Base-by-base conservation (phyloP, 306 rosid species). In the Erythrophleum fordii region DNA sequence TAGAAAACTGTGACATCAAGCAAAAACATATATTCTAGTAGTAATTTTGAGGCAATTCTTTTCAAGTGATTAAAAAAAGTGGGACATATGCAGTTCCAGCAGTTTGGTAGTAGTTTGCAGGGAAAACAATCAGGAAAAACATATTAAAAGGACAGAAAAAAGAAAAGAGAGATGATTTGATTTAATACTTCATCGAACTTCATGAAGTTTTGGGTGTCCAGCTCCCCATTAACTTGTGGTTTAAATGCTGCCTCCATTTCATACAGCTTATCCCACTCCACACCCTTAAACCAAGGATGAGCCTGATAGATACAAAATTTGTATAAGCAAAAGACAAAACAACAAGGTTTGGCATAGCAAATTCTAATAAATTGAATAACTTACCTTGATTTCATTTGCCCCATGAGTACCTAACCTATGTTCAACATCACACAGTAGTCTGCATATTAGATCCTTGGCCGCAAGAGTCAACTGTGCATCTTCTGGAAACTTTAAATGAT, bases 171-270 rank as follows among this genome's bases (percentile, higher is more conserved):
- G 75, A 79, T 69, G 78, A 56, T 44, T 70, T 76, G 5, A 60
- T 75, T 79, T 18, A 23, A 74, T 88, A 95, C 99, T 89, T 95
- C 99, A 80, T 95, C 98, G 90, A 95, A 95, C 88, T 93, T 95
- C 98, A 95, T 95, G 82, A 95, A 95, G 91, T 95, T 95, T 84
- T 93, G 99, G 86, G 99, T 95, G 85, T 95, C 99, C 81, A 95
- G 92, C 88, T 95, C 99, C 73, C 94, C 97, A 17, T 91, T 95
- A 73, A 95, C 96, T 89, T 91, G 93, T 84, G 99, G 99, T 69
- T 90, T 93, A 83, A 93, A 91, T 76, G 99, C 99, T 85, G 98
- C 99, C 28, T 90, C 99, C 98, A 79, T 90, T 86, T 95, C 98
- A 81, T 95, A 95, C 74, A 95, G 89, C 79, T 86, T 95, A 82